Conservation (phyloP, 2,329 filamentous ascomycete genomes). For the Venturia pyrina region DNA sequence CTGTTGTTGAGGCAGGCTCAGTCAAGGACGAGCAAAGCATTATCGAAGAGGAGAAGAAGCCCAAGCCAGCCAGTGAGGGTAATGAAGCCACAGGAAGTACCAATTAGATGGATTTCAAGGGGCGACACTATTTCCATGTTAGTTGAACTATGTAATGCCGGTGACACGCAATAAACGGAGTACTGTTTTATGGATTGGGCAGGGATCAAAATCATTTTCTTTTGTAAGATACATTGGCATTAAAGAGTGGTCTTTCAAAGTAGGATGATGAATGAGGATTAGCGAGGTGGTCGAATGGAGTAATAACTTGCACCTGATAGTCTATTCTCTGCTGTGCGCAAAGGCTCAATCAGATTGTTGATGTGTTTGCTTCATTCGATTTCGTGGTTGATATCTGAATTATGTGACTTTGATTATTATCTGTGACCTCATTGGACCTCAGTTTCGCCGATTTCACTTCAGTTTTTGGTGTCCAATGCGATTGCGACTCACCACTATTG, state of each 20-base stretch:
- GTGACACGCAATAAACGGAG: not conserved
- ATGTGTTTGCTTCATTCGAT: not conserved
- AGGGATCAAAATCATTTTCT: not conserved
- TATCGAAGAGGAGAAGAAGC: conserved; percentile 24
- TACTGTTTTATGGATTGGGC: not conserved
- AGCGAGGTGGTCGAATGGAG: not conserved
- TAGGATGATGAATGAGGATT: not conserved
- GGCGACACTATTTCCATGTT: not conserved
- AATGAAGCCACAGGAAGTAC: not conserved
- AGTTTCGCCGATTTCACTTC: not conserved
- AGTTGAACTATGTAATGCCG: not conserved
- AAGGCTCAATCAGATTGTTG: not conserved
- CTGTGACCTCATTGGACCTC: not conserved
- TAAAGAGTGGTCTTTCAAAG: not conserved
- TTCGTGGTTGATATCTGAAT: not conserved
- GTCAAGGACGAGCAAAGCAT: conserved; percentile 35
- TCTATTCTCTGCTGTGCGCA: not conserved
- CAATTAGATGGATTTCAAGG: not conserved
- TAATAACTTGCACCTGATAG: not conserved
- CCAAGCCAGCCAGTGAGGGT: conserved; percentile 28
- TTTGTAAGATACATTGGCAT: not conserved
- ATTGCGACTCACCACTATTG: not conserved
- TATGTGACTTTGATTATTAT: not conserved
- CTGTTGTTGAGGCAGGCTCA: conserved; percentile 31
- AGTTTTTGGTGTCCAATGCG: not conserved